phyloP scores from a whole-genome alignment of 257 asterid genomes.

The Jacaranda mimosifolia region DNA sequence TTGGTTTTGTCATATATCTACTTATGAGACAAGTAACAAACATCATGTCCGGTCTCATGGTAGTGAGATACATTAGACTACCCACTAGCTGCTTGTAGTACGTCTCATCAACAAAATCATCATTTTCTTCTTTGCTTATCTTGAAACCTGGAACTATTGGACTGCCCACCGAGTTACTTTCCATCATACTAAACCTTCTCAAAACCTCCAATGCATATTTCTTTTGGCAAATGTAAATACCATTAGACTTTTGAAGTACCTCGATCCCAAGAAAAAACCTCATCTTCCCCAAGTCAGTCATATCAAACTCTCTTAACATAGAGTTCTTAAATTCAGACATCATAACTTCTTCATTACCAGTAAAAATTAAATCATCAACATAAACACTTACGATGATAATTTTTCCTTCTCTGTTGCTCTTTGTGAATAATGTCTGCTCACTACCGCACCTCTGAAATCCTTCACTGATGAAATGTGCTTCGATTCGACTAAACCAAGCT shows the following conservation, averaged over 20 bases:
- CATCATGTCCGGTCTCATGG: too few species aligned
- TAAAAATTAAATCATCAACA: slow-evolving; percentile 8
- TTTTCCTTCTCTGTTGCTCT: neutral
- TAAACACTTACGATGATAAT: neutral
- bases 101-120: neutral
- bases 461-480: neutral
- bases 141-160: neutral
- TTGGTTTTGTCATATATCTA: too few species aligned
- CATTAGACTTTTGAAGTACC: neutral
- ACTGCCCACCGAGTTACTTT: neutral
- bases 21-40: too few species aligned
- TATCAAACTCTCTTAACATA: too few species aligned
- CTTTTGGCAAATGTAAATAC: neutral
- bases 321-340: neutral
- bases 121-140: neutral
- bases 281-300: slow-evolving; percentile 13
- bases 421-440: neutral
- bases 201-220: slow-evolving; percentile 1
- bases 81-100: neutral
- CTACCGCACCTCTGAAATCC: neutral
- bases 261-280: neutral
- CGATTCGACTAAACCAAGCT: neutral
- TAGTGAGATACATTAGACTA: neutral
- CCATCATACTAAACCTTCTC: neutral
- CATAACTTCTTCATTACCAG: neutral